Conservation (phyloP, 305 asterid species). For the Rubia occidens region DNA sequence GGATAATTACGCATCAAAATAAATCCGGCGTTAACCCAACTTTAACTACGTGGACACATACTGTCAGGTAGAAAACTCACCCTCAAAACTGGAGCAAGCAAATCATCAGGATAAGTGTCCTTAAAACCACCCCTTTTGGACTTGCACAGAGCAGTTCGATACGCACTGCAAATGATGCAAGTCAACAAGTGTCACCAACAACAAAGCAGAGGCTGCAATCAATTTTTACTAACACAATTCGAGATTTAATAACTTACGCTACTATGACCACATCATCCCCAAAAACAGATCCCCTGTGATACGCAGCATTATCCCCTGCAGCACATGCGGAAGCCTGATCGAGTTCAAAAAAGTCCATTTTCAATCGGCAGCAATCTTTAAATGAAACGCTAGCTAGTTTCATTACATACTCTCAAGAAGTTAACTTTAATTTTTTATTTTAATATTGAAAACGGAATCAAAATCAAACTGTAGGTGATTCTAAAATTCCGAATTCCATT, state of each 20-base stretch:
- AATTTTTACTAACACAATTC: not conserved
- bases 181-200: constrained; percentile 9
- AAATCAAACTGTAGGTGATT: not conserved
- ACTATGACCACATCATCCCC: constrained; percentile 55
- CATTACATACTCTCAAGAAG: not conserved
- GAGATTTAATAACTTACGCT: constrained; percentile 5
- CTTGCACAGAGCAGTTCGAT: constrained; percentile 85
- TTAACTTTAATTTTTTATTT: no score
- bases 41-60: not conserved
- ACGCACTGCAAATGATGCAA: constrained; percentile 46
- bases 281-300: constrained; percentile 63
- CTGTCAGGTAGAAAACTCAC: constrained; percentile 29
- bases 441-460: not conserved
- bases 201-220: not conserved
- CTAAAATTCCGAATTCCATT: not conserved
- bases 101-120: constrained; percentile 90
- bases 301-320: constrained; percentile 84
- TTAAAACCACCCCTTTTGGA: constrained; percentile 94
- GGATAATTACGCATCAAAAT: not conserved
- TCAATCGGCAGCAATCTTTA: not conserved
- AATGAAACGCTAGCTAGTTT: not conserved
- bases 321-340: constrained; percentile 61
- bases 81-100: constrained; percentile 85
- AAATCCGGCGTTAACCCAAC: not conserved
- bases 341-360: not conserved